Base-by-base conservation (phyloP, 176 grass and related monocot species). In the Avena eriantha region DNA sequence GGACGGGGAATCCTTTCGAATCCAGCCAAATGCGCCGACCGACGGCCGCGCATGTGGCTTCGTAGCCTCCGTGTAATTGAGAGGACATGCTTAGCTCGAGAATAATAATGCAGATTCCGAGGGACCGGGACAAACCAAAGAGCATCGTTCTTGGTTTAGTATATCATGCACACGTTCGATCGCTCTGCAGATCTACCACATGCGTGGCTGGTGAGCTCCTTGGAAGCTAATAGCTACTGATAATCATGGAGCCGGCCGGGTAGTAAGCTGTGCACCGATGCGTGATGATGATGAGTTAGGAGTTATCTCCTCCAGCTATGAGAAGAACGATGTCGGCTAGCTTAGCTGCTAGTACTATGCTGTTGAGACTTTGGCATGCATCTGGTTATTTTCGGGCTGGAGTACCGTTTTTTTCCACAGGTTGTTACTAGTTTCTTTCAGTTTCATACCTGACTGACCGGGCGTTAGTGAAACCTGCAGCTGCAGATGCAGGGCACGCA, bases 31-130 rank as follows among this genome's bases (percentile, higher is more conserved):
- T 18, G 47, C 18, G 79, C 60, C 72, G 72, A 4, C 78, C 69
- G 69, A 13, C 63, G 10, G 18, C 63, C 63, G 8, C 7, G 35
- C 89, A 87, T 83, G 80, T 87, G 89, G 73, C 66, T 56, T 70
- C 13, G 4, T 65, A 64, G 46, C 73, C 55, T 22, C 8, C 73
- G 89, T 86, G 89, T 79, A 80, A 74, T 4, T 61, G 43, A 5
- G 50, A 35, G 17, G 15, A 16, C 4, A 45, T 57, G 56, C 10
- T 46, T 54, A 46, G 65, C 54, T 3, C 66, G 17, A 83, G 80
- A n/a, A n/a, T n/a, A 69, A 76, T 21, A 15, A 80, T 75, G 57
- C 47, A 36, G 86, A 53, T 66, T 45, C 87, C 18, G 34, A 81
- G 69, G 77, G 68, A 23, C 16, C 68, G 8, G 12, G 87, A 85